Conservation (phyloP, 306 rosid genomes). For the Cucurbita argyrosperma region DNA sequence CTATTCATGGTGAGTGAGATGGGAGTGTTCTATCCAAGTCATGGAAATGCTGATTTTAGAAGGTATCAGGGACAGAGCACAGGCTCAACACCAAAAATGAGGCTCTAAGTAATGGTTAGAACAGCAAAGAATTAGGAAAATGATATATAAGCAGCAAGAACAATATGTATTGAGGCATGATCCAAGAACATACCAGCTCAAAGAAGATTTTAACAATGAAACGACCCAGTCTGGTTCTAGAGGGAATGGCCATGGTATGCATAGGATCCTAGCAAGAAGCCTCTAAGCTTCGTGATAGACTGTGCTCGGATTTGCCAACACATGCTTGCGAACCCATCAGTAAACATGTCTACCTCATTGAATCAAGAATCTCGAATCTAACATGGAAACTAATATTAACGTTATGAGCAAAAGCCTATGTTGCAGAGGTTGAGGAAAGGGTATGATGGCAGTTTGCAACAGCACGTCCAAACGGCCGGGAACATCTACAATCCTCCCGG, state of each 20-base stretch:
- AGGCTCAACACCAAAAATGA: neutral
- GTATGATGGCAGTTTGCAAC: neutral
- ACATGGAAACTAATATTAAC: neutral
- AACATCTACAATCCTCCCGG: neutral
- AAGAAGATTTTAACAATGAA: conserved; percentile 17
- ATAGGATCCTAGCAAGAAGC: conserved; percentile 31
- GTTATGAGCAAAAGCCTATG: neutral
- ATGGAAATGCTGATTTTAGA: neutral
- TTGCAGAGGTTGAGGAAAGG: neutral
- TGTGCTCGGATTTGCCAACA: conserved; percentile 42
- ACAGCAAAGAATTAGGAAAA: neutral
- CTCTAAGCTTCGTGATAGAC: conserved; percentile 42
- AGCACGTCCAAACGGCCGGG: neutral
- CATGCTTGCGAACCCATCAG: conserved; percentile 17
- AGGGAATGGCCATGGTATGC: conserved; percentile 40
- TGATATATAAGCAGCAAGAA: neutral
- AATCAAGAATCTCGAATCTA: neutral
- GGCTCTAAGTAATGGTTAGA: neutral
- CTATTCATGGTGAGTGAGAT: neutral
- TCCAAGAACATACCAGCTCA: conserved; percentile 17
- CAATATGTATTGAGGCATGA: neutral
- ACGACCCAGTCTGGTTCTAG: conserved; percentile 39
- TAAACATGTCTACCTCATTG: conserved; percentile 15
- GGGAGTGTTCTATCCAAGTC: neutral
- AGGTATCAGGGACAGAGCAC: too few species aligned